Evolutionary conservation across 768 basidiomycete species (phyloP).

Genomic region (Panaeolus cyanescens): DNA sequence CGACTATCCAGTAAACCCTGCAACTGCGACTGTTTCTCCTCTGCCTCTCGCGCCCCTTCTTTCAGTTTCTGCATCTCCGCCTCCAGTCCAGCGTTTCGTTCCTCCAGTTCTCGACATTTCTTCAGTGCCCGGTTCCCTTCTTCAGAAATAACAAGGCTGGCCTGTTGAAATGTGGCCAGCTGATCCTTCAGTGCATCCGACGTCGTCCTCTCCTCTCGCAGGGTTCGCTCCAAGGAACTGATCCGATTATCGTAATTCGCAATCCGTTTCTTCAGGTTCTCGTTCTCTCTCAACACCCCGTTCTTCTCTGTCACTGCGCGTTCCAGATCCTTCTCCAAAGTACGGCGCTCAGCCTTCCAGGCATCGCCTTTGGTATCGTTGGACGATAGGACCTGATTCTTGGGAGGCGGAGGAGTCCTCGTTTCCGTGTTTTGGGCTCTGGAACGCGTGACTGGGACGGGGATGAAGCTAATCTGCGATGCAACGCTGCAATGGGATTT

Average conservation of each 20-base stretch:
- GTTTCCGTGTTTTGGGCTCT: not conserved
- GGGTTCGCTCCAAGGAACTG: not conserved
- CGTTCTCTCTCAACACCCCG: not conserved
- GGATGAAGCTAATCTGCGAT: not conserved
- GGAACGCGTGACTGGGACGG: not conserved
- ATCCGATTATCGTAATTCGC: not conserved
- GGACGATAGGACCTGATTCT: not conserved
- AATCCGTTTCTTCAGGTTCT: not conserved
- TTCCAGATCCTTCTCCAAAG: not conserved
- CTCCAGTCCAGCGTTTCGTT: conserved; percentile 8
- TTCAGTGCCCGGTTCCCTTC: not conserved
- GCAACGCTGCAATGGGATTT: not conserved
- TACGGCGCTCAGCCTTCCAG: not conserved
- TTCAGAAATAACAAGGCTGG: not conserved
- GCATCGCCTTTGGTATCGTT: not conserved
- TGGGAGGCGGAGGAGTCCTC: not conserved
- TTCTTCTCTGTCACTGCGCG: not conserved
- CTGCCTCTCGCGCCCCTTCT: conserved; percentile 10
- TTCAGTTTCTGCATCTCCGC: conserved; percentile 5
- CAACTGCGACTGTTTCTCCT: conserved; percentile 14
- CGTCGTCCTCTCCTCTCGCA: not conserved
- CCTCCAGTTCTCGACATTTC: not conserved
- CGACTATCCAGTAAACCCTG: conserved; percentile 34
- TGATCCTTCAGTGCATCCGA: not conserved
- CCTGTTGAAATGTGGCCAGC: not conserved